Percentiles rank a stretch among this genome's conserved stretches.
phyloP scores from a whole-genome alignment of 2,329 filamentous ascomycete genomes.

The Boeremia lycopersici region DNA sequence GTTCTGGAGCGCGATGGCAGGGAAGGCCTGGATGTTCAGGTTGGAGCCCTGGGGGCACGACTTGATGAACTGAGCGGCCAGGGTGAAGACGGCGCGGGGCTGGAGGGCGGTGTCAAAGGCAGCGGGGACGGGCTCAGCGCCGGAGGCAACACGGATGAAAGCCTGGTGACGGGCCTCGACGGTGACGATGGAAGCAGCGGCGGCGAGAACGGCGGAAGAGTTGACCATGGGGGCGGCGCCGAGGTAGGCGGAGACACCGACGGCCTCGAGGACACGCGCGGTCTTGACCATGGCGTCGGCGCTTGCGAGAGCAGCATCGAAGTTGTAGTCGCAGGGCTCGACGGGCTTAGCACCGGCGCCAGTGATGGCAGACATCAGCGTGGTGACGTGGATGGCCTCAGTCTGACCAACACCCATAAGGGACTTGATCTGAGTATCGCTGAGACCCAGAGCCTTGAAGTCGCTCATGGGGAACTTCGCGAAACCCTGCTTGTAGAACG shows the following conservation, averaged over 20 bases:
- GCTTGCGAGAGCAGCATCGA: slow-evolving; percentile 63
- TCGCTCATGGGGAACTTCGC: slow-evolving; percentile 67
- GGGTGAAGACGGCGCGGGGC: slow-evolving; percentile 72
- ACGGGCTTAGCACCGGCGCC: slow-evolving; percentile 69
- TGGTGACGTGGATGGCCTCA: slow-evolving; percentile 67
- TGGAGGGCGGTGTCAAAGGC: slow-evolving; percentile 74
- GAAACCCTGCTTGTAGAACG: slow-evolving; percentile 75
- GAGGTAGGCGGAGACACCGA: slow-evolving; percentile 74
- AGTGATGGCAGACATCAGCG: slow-evolving; percentile 65
- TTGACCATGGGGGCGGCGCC: slow-evolving; percentile 71
- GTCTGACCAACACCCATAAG: slow-evolving; percentile 67
- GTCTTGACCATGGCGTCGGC: slow-evolving; percentile 71
- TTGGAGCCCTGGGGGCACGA: slow-evolving; percentile 70
- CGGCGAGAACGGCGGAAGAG: slow-evolving; percentile 64
- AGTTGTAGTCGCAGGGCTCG: slow-evolving; percentile 73
- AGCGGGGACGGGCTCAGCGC: slow-evolving; percentile 66
- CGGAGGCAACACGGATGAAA: slow-evolving; percentile 68
- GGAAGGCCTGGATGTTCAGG: slow-evolving; percentile 68
- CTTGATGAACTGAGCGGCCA: slow-evolving; percentile 74
- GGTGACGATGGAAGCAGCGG: slow-evolving; percentile 73
- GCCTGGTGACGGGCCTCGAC: slow-evolving; percentile 77
- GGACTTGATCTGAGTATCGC: slow-evolving; percentile 61
- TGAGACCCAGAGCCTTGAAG: slow-evolving; percentile 68
- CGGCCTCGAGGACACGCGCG: slow-evolving; percentile 72
- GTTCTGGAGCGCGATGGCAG: slow-evolving; percentile 59